Base-by-base conservation (phyloP, 371 early-diverging fungal genomes). In the Circinella minor region DNA sequence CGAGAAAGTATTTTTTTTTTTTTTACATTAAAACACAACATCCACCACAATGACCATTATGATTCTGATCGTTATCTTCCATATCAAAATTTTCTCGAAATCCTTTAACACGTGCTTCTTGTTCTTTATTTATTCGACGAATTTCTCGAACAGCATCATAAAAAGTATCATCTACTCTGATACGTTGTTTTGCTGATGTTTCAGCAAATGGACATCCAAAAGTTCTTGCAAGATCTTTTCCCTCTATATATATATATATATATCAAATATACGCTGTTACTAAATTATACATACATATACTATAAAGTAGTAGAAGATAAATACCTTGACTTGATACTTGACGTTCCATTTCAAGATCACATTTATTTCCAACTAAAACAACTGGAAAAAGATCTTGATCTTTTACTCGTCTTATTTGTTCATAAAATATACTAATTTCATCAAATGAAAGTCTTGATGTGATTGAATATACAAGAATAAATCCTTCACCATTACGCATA, bases 161-260 rank as follows among this genome's bases (percentile, higher is more conserved):
- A 82, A 96, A 98, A 5, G 96, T 91, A 69, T 95, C 93, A 64
- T 95, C 92, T 36, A 98, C 97, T 77, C 96, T 95, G 66, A 92
- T 89, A 61, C 91, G 90, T 61, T 89, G 87, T 76, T 93, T 92
- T 48, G 98, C 98, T 36, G 93, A 93, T n/a, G 97, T 95, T 81
- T 98, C 98, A 55, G 94, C 87, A 82, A 95, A 93, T 48, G 86
- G 83, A 72, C 94, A 93, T 13, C 84, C 84, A 72, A 94, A 93
- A 39, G 78, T 72, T 68, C 86, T 82, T 13, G 97, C 96, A 36
- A 93, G 87, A 37, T 93, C 96, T 59, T 88, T 78, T 18, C 95
- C 99, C 85, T 95, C 95, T 43, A 11, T 43, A 9, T 1, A 43
- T 6, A 39, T n/a, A n/a, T 39, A 39, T 39, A 43, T 43, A 43